phyloP scores from a whole-genome alignment of 2,329 filamentous ascomycete species.

The Ophiosphaerella herpotricha region DNA sequence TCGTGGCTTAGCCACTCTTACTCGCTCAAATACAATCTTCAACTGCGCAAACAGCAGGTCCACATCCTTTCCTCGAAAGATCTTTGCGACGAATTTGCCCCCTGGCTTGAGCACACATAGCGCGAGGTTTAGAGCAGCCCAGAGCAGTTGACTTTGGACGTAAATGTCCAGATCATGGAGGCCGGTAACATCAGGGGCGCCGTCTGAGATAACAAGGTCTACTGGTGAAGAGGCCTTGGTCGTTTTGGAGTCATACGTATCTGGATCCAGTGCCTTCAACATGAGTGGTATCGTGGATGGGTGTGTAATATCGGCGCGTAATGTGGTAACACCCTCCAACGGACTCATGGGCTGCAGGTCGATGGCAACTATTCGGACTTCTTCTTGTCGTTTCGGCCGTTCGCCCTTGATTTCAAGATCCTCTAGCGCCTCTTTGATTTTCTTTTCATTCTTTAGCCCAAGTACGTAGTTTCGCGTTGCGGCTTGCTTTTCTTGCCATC shows the following conservation, averaged over 20 bases:
- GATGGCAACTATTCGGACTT: constrained; percentile 93
- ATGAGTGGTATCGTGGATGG: constrained; percentile 91
- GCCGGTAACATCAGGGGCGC: constrained; percentile 94
- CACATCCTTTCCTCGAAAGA: constrained; percentile 94
- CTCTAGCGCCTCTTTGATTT: constrained; percentile 7
- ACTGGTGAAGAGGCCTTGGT: constrained; percentile 71
- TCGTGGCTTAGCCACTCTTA: constrained; percentile 89
- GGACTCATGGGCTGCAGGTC: constrained; percentile 96
- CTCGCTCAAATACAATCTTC: constrained; percentile 84
- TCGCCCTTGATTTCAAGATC: constrained; percentile 18
- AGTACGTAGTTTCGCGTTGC: constrained; percentile 67
- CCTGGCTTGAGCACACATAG: constrained; percentile 90
- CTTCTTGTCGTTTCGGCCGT: constrained; percentile 58
- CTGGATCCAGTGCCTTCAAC: constrained; percentile 79
- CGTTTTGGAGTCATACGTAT: constrained; percentile 50
- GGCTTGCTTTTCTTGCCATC: constrained; percentile 85
- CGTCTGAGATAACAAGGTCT: constrained; percentile 92
- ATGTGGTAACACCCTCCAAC: constrained; percentile 85
- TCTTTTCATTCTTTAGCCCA: constrained; percentile 26
- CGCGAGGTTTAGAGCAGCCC: constrained; percentile 89
- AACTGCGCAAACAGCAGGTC: constrained; percentile 93
- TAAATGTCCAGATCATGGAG: constrained; percentile 98
- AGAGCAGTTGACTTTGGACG: constrained; percentile 92
- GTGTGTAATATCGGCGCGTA: constrained; percentile 96
- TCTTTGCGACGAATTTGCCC: constrained; percentile 97